phyloP scores from a whole-genome alignment of 371 early-diverging fungal genomes.

The Blakeslea trispora region DNA sequence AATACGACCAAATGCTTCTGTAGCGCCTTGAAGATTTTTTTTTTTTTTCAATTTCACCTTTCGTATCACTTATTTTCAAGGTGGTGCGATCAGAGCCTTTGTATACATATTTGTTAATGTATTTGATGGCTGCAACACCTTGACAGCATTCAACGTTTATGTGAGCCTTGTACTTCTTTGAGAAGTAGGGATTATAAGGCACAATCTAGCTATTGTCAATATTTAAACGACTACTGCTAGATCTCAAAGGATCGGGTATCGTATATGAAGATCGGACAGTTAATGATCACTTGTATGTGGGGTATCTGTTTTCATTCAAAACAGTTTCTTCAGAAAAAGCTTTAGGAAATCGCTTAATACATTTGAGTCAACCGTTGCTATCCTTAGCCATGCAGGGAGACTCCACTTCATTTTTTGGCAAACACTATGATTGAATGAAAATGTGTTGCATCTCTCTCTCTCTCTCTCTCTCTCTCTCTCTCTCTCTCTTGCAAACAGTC shows the following conservation, averaged over 20 bases:
- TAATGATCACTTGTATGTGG: not conserved
- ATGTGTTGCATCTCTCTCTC: too few relatives aligned
- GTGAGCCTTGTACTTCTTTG: slow-evolving; percentile 42
- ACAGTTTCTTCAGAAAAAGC: slow-evolving; percentile 1
- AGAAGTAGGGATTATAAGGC: slow-evolving; percentile 33
- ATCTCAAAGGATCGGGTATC: not conserved
- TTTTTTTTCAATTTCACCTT: slow-evolving; percentile 2
- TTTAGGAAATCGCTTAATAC: slow-evolving; percentile 11
- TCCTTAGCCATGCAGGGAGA: slow-evolving; percentile 10
- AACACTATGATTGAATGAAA: too few relatives aligned
- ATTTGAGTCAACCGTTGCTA: not conserved
- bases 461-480: too few relatives aligned
- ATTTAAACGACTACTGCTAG: not conserved
- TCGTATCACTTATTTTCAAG: slow-evolving; percentile 3
- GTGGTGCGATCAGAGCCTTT: slow-evolving; percentile 27
- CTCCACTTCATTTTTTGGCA: too few relatives aligned
- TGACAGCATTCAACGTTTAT: slow-evolving; percentile 45
- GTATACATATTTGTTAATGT: slow-evolving; percentile 44
- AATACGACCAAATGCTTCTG: too few relatives aligned
- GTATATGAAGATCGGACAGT: not conserved
- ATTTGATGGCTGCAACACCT: slow-evolving; percentile 31
- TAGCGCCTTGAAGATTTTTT: not conserved
- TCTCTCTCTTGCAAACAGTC: too few relatives aligned
- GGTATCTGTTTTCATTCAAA: slow-evolving; percentile 4
- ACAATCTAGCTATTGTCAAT: slow-evolving; percentile 36